These are phyloP conservation scores for Kluyveromyces siamensis DNA, from an alignment of 805 yeast species.

Conservation along the genomic window DNA sequence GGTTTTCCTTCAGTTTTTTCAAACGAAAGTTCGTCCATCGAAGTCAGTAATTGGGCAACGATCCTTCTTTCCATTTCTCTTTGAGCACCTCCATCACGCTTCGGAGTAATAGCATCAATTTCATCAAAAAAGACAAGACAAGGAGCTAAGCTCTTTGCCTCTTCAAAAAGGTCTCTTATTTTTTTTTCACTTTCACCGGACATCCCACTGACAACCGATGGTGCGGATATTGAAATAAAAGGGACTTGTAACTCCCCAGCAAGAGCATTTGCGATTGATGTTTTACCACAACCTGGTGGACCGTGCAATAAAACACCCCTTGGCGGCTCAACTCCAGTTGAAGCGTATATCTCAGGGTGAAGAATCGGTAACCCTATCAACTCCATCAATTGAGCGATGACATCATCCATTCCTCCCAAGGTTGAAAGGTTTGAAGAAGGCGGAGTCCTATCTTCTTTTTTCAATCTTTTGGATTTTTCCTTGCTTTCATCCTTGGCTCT, in stretches of 20 bases:
- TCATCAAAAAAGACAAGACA: slow-evolving; percentile 91
- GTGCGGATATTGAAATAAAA: slow-evolving; percentile 84
- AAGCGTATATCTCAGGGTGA: slow-evolving; percentile 83
- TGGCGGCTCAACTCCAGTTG: slow-evolving; percentile 93
- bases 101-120: slow-evolving; percentile 96
- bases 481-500: slow-evolving; percentile 37
- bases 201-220: slow-evolving; percentile 96
- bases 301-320: slow-evolving; percentile 92
- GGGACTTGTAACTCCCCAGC: slow-evolving; percentile 95
- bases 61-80: slow-evolving; percentile 97
- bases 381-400: slow-evolving; percentile 83
- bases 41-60: slow-evolving; percentile 88
- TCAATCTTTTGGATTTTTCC: slow-evolving; percentile 32
- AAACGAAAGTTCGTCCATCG: slow-evolving; percentile 85
- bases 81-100: slow-evolving; percentile 89
- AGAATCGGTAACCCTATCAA: slow-evolving; percentile 83
- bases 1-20: slow-evolving; percentile 90
- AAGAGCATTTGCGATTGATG: slow-evolving; percentile 89
- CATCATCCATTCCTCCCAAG: slow-evolving; percentile 82
- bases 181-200: slow-evolving; percentile 98
- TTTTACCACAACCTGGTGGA: slow-evolving; percentile 98
- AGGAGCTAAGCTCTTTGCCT: slow-evolving; percentile 84
- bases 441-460: slow-evolving; percentile 52
- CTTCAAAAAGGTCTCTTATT: slow-evolving; percentile 85
- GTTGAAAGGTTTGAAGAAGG: slow-evolving; percentile 62